phyloP scores from a whole-genome alignment of 2,329 filamentous ascomycete species.

The Tolypocladium pustulatum region DNA sequence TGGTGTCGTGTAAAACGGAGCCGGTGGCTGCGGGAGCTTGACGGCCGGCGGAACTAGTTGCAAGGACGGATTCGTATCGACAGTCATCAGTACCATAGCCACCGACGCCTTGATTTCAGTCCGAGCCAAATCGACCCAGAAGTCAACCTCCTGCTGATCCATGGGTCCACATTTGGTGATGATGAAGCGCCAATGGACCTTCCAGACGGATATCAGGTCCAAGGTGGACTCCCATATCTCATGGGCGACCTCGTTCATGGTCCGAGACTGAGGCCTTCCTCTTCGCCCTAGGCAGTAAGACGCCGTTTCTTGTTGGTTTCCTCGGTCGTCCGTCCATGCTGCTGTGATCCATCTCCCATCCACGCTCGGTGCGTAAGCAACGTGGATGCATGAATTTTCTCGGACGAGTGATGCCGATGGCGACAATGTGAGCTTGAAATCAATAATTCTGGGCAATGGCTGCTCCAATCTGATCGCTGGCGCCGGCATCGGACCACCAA shows the following conservation, averaged over 20 bases:
- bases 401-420: slow-evolving; percentile 64
- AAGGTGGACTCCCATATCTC: slow-evolving; percentile 73
- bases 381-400: slow-evolving; percentile 71
- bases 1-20: slow-evolving; percentile 48
- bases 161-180: slow-evolving; percentile 62
- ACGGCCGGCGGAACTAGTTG: slow-evolving; percentile 48
- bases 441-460: slow-evolving; percentile 57
- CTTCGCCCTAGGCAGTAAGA: slow-evolving; percentile 62
- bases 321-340: slow-evolving; percentile 71
- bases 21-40: slow-evolving; percentile 34
- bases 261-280: slow-evolving; percentile 36
- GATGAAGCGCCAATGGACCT: slow-evolving; percentile 68
- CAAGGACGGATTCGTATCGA: slow-evolving; percentile 54
- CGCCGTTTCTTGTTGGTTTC: slow-evolving; percentile 60
- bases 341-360: slow-evolving; percentile 71
- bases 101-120: slow-evolving; percentile 39
- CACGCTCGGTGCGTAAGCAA: slow-evolving; percentile 66
- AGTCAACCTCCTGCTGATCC: slow-evolving; percentile 53
- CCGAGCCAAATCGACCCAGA: slow-evolving; percentile 44
- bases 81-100: slow-evolving; percentile 49
- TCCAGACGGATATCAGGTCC: slow-evolving; percentile 59
- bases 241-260: slow-evolving; percentile 53
- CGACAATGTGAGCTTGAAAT: slow-evolving; percentile 59
- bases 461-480: slow-evolving; percentile 66
- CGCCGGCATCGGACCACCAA: slow-evolving; percentile 46